Conservation (phyloP, 805 yeast species). For the Grigorovia humatica region DNA sequence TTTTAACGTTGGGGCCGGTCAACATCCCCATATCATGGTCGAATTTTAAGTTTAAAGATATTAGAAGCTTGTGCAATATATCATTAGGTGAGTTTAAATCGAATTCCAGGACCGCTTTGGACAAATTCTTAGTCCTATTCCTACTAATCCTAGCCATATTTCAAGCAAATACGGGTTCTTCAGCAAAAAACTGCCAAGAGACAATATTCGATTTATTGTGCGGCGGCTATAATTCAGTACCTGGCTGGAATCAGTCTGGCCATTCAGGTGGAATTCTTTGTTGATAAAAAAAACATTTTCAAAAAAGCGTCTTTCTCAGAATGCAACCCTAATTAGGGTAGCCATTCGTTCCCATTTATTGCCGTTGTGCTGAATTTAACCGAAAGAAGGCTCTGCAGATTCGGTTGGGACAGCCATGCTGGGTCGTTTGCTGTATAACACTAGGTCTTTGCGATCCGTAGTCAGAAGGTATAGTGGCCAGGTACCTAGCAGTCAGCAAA, state of each 20-base stretch:
- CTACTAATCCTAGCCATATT: slow-evolving; percentile 16
- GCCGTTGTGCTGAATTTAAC: too few relatives aligned
- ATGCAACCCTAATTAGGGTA: background rate
- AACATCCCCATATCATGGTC: slow-evolving; percentile 51
- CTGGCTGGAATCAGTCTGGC: background rate
- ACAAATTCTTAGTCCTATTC: slow-evolving; percentile 9
- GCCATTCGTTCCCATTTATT: too few relatives aligned
- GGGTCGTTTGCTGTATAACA: background rate
- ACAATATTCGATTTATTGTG: background rate
- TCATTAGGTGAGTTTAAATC: slow-evolving; percentile 27
- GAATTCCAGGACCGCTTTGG: background rate
- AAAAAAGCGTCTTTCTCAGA: background rate
- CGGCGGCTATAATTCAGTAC: background rate
- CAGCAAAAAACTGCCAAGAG: background rate
- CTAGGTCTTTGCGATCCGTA: background rate
- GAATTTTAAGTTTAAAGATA: slow-evolving; percentile 42
- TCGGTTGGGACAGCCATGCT: background rate
- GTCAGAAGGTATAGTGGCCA: background rate
- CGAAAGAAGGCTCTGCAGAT: too few relatives aligned
- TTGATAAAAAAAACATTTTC: background rate
- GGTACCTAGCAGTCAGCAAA: background rate
- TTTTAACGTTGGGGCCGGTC: slow-evolving; percentile 45
- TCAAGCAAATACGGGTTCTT: background rate
- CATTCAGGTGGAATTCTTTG: background rate
- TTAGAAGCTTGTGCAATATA: slow-evolving; percentile 41